These are phyloP conservation scores for Tylopilus rubrobrunneus DNA, from an alignment of 768 basidiomycete genomes.

Conservation along the genomic window DNA sequence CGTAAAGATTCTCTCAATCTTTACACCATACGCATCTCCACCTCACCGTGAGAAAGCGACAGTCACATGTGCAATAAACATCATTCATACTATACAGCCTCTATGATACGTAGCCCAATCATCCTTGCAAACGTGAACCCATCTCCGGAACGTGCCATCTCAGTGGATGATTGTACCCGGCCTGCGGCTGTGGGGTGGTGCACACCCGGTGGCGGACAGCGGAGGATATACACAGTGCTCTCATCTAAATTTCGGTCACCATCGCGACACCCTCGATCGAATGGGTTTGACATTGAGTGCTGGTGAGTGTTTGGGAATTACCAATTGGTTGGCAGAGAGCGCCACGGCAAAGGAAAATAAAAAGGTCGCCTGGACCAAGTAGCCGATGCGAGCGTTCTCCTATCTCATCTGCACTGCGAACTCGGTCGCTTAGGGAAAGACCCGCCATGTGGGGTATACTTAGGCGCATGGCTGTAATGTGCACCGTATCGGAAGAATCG, in stretches of 20 bases:
- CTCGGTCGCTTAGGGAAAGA: neutral
- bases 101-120: neutral
- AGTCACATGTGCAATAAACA: slow-evolving; percentile 9
- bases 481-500: too few relatives aligned
- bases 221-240: too few relatives aligned
- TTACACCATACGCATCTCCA: slow-evolving; percentile 5
- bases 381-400: too few relatives aligned
- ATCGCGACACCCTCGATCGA: slow-evolving; percentile 1
- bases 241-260: neutral
- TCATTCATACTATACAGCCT: too few relatives aligned
- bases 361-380: neutral
- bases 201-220: neutral
- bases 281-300: neutral
- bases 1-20: slow-evolving; percentile 14
- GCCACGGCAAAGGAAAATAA: neutral
- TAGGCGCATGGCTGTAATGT: too few relatives aligned
- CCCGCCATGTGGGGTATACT: neutral
- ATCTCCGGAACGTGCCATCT: neutral
- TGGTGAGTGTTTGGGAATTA: slow-evolving; percentile 4
- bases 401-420: too few relatives aligned
- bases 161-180: neutral
- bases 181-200: neutral
- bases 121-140: neutral
- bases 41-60: slow-evolving; percentile 26
- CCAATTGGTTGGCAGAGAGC: slow-evolving; percentile 3